These are phyloP conservation scores for Fusarium sp. DNA, from an alignment of 2,329 filamentous ascomycete species.

Conservation along the genomic window DNA sequence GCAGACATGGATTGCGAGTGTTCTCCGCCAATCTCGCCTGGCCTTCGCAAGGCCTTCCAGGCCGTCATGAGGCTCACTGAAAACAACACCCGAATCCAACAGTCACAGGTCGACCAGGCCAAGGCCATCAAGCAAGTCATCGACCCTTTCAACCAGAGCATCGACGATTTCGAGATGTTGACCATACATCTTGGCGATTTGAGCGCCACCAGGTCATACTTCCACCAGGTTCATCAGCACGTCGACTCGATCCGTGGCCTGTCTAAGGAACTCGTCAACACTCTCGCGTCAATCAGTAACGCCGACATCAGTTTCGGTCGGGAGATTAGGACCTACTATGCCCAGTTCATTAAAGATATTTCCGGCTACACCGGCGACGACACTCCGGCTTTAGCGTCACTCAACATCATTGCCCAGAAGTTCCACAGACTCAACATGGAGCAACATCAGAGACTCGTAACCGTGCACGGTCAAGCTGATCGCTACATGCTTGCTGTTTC, in stretches of 20 bases:
- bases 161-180: background rate
- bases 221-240: background rate
- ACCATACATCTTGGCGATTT: background rate
- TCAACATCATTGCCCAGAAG: background rate
- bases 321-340: background rate
- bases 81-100: background rate
- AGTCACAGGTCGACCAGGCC: background rate
- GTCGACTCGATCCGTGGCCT: background rate
- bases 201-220: background rate
- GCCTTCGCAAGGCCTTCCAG: background rate
- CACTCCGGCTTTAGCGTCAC: background rate
- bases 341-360: background rate
- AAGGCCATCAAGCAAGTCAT: background rate
- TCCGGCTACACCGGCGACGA: background rate
- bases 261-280: background rate
- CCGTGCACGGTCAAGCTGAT: background rate
- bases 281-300: background rate
- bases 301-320: background rate
- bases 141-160: background rate
- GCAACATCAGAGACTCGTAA: background rate
- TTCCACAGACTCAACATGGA: background rate
- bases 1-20: background rate
- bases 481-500: background rate
- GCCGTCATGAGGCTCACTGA: background rate
- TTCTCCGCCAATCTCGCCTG: background rate